These are phyloP conservation scores for Dalechampia spathulata DNA, from an alignment of 441 rosid species.

Conservation along the genomic window DNA sequence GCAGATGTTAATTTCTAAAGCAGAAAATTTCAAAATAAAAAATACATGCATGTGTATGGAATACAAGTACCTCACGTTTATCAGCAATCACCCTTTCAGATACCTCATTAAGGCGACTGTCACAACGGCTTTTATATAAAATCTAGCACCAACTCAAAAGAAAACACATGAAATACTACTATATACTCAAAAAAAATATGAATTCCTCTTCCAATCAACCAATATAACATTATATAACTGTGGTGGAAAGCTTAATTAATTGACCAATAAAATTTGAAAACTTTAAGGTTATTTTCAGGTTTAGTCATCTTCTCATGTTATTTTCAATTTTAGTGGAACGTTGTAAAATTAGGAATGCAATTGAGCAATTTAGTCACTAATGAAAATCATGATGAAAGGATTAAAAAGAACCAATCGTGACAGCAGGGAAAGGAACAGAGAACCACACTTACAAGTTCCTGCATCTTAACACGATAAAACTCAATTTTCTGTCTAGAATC, in stretches of 20 bases:
- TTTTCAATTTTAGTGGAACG: not conserved
- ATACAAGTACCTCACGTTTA: conserved; percentile 63
- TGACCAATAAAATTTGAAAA: not conserved
- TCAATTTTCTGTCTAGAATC: conserved; percentile 82
- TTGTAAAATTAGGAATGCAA: not conserved
- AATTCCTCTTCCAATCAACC: not conserved
- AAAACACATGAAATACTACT: conserved; percentile 1
- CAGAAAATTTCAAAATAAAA: conserved; percentile 16
- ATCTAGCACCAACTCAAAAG: conserved; percentile 41
- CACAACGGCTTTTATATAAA: conserved; percentile 95
- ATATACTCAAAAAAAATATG: not conserved
- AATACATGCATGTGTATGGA: conserved; percentile 7
- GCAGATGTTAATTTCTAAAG: conserved; percentile 15
- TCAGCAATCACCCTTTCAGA: conserved; percentile 70
- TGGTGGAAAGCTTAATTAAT: not conserved
- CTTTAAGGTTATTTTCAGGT: too few relatives aligned
- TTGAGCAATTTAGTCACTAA: not conserved
- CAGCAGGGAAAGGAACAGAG: not conserved
- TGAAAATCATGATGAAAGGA: too few relatives aligned
- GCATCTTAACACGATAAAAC: conserved; percentile 84
- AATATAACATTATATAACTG: not conserved
- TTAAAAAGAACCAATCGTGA: not conserved
- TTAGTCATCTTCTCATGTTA: too few relatives aligned
- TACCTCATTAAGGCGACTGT: conserved; percentile 90
- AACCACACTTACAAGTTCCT: conserved; percentile 79